Evolutionary conservation across 2,329 filamentous ascomycete species (phyloP).

Genomic region (Epichloe aotearoae): DNA sequence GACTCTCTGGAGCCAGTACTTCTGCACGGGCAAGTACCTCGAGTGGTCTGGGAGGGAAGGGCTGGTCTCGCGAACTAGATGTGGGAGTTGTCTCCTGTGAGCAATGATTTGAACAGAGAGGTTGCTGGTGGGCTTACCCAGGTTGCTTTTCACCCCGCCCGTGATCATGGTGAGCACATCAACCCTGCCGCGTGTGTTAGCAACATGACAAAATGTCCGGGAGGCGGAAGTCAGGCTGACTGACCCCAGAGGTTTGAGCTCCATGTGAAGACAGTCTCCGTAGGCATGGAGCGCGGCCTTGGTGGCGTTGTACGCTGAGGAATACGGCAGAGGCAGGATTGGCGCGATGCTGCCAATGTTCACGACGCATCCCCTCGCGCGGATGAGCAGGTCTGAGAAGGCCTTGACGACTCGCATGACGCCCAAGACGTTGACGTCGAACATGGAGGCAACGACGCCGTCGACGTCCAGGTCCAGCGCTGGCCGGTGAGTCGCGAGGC

Average conservation of each 20-base stretch:
- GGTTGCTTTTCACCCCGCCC: slow-evolving; percentile 8
- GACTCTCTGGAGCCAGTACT: slow-evolving; percentile 8
- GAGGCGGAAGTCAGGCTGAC: slow-evolving; percentile 3
- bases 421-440: slow-evolving; percentile 31
- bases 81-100: neutral
- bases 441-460: slow-evolving; percentile 19
- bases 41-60: slow-evolving; percentile 6
- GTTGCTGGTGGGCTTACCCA: slow-evolving; percentile 3
- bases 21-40: slow-evolving; percentile 5
- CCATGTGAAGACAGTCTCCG: slow-evolving; percentile 10
- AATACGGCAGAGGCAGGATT: slow-evolving; percentile 10
- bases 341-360: slow-evolving; percentile 14
- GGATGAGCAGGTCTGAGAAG: slow-evolving; percentile 11
- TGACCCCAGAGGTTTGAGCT: slow-evolving; percentile 13
- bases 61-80: slow-evolving; percentile 6
- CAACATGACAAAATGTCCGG: too few species aligned
- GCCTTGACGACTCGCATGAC: slow-evolving; percentile 13
- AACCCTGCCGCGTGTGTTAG: slow-evolving; percentile 3
- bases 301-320: slow-evolving; percentile 11
- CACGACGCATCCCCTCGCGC: slow-evolving; percentile 11
- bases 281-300: slow-evolving; percentile 14
- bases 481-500: slow-evolving; percentile 12
- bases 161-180: slow-evolving; percentile 9
- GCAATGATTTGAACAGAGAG: neutral
- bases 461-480: slow-evolving; percentile 17